Conservation (phyloP, 2,329 filamentous ascomycete species). For the Myriosclerotinia duriaeana region DNA sequence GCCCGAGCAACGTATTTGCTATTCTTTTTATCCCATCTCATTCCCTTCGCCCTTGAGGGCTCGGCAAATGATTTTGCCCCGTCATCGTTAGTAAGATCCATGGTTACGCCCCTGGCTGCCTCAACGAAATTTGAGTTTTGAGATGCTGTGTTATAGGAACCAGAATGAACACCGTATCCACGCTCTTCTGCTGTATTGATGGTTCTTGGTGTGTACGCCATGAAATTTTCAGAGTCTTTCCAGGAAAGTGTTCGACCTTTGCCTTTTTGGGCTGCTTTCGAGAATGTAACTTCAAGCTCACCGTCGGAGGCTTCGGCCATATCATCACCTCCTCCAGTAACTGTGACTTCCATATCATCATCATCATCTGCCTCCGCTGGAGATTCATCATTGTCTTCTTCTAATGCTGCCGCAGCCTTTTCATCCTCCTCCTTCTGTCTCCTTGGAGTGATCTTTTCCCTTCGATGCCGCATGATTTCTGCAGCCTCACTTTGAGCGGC, state of each 20-base stretch:
- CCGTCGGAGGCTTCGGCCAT: slow-evolving; percentile 60
- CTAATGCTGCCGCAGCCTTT: slow-evolving; percentile 39
- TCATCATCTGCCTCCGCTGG: slow-evolving; percentile 37
- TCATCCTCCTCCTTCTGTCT: slow-evolving; percentile 45
- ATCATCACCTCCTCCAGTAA: slow-evolving; percentile 43
- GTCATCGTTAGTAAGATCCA: slow-evolving; percentile 93
- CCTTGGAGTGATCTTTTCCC: slow-evolving; percentile 65
- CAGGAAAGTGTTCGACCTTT: slow-evolving; percentile 63
- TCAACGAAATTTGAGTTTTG: slow-evolving; percentile 74
- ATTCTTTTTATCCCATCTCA: slow-evolving; percentile 96
- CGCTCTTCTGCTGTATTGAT: slow-evolving; percentile 83
- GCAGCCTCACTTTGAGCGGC: slow-evolving; percentile 62
- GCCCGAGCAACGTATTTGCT: slow-evolving; percentile 90
- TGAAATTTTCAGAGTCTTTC: slow-evolving; percentile 88
- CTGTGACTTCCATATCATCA: slow-evolving; percentile 42
- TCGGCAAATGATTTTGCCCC: slow-evolving; percentile 75
- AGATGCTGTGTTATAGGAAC: slow-evolving; percentile 54
- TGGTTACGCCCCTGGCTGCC: slow-evolving; percentile 80
- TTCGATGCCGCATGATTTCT: slow-evolving; percentile 72
- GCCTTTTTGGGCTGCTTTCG: slow-evolving; percentile 54
- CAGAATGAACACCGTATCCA: slow-evolving; percentile 89
- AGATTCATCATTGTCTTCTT: slow-evolving; percentile 40
- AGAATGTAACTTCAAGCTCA: slow-evolving; percentile 70
- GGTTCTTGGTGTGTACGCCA: slow-evolving; percentile 87
- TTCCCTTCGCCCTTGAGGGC: slow-evolving; percentile 66